Percentiles rank a stretch among this genome's conserved stretches.
Evolutionary conservation across 2,329 filamentous ascomycete species (phyloP).

Genomic region (Aureobasidium subglaciale): DNA sequence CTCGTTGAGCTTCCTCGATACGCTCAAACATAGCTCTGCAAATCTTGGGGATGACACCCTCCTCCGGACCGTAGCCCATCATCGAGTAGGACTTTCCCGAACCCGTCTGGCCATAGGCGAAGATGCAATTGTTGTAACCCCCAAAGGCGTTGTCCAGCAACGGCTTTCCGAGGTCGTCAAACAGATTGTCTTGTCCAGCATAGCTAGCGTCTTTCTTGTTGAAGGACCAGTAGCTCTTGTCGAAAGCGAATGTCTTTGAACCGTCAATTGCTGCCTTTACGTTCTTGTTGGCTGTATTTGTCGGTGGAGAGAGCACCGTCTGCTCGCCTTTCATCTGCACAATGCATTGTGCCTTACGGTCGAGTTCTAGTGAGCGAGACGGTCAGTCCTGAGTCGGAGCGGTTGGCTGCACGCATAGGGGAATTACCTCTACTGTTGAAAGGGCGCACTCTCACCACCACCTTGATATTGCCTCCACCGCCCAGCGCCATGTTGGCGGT

Average conservation of each 20-base stretch:
- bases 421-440: constrained; percentile 84
- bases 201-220: constrained; percentile 73
- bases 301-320: constrained; percentile 74
- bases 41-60: constrained; percentile 93
- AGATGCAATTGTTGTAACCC: constrained; percentile 99
- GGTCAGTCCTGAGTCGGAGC: neutral
- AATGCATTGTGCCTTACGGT: constrained; percentile 89
- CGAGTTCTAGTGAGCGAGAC: constrained; percentile 60
- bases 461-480: constrained; percentile 96
- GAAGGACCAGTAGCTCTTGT: constrained; percentile 98
- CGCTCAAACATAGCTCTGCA: constrained; percentile 96
- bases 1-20: constrained; percentile 61
- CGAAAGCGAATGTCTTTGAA: constrained; percentile 86
- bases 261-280: constrained; percentile 57
- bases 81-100: constrained; percentile 99
- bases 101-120: constrained; percentile 96
- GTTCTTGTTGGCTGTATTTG: constrained; percentile 55
- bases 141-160: constrained; percentile 96
- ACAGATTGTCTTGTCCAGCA: constrained; percentile 83
- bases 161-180: constrained; percentile 79
- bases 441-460: constrained; percentile 91
- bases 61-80: constrained; percentile 98
- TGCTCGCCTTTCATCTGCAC: constrained; percentile 93
- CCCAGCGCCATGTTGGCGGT: constrained; percentile 52
- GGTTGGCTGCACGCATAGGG: neutral